phyloP scores from a whole-genome alignment of 192 early-diverging fungal genomes.

The Jimgerdemannia flammicorona region DNA sequence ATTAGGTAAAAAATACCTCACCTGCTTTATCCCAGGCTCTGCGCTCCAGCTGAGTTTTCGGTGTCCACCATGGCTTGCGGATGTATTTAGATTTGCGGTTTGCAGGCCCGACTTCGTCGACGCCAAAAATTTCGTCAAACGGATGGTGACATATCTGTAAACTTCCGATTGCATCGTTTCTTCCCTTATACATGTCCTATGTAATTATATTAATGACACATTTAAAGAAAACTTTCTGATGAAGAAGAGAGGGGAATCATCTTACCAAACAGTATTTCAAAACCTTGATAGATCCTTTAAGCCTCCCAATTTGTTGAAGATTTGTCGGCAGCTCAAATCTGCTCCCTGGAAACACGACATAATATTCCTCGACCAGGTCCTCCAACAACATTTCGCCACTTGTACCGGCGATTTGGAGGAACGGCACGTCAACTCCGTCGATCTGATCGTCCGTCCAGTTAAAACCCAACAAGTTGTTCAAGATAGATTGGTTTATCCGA shows the following conservation, averaged over 20 bases:
- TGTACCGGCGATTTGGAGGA: slow-evolving; percentile 18
- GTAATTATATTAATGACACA: slow-evolving; percentile 13
- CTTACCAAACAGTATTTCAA: slow-evolving; percentile 21
- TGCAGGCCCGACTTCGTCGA: background rate
- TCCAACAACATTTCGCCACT: slow-evolving; percentile 18
- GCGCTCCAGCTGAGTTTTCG: slow-evolving; percentile 6
- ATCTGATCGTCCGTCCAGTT: slow-evolving; percentile 12
- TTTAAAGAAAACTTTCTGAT: slow-evolving; percentile 13
- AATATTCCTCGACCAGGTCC: slow-evolving; percentile 13
- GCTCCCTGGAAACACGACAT: slow-evolving; percentile 13
- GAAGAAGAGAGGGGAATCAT: background rate
- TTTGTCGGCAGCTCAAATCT: slow-evolving; percentile 18
- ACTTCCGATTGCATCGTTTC: slow-evolving; percentile 10
- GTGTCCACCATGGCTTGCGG: slow-evolving; percentile 14
- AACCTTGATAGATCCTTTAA: slow-evolving; percentile 15
- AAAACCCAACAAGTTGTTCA: slow-evolving; percentile 20
- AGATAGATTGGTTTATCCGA: slow-evolving; percentile 17
- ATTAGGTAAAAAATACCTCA: too few relatives aligned
- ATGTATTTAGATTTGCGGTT: slow-evolving; percentile 14
- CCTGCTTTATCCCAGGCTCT: background rate
- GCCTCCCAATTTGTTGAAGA: slow-evolving; percentile 19
- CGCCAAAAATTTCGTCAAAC: slow-evolving; percentile 16
- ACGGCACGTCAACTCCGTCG: slow-evolving; percentile 6
- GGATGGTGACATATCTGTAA: slow-evolving; percentile 7
- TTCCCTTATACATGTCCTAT: slow-evolving; percentile 18